These are phyloP conservation scores for Dendrocalamus sinicus DNA, from an alignment of 176 grass and related monocot genomes.

Conservation along the genomic window DNA sequence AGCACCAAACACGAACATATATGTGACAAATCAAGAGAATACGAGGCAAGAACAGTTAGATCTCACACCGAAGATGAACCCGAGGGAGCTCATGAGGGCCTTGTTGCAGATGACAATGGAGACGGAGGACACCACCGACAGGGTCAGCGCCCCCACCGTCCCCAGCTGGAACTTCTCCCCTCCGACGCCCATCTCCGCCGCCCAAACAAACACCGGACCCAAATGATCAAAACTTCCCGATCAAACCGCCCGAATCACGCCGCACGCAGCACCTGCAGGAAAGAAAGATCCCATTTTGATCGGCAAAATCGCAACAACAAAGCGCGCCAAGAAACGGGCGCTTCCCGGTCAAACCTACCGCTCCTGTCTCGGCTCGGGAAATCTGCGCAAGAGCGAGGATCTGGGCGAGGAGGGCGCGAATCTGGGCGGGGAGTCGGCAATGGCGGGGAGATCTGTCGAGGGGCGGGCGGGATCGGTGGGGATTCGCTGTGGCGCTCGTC, in stretches of 20 bases:
- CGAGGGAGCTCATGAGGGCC: slow-evolving; percentile 93
- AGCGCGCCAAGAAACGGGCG: slow-evolving; percentile 1
- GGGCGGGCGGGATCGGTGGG: slow-evolving; percentile 38
- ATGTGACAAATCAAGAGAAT: background rate
- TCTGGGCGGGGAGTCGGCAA: slow-evolving; percentile 38
- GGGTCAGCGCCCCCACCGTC: slow-evolving; percentile 86
- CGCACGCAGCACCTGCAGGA: slow-evolving; percentile 44
- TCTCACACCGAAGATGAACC: slow-evolving; percentile 93
- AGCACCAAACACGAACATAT: background rate
- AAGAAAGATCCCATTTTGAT: slow-evolving; percentile 45
- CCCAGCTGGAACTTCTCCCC: slow-evolving; percentile 90
- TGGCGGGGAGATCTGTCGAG: slow-evolving; percentile 50
- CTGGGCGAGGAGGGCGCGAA: slow-evolving; percentile 33
- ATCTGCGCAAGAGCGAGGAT: slow-evolving; percentile 28
- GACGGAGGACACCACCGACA: slow-evolving; percentile 95
- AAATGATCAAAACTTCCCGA: slow-evolving; percentile 38
- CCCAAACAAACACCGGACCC: slow-evolving; percentile 10
- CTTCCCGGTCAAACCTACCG: slow-evolving; percentile 25
- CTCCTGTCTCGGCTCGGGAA: slow-evolving; percentile 16
- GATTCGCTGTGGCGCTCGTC: slow-evolving; percentile 39
- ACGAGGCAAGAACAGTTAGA: slow-evolving; percentile 48
- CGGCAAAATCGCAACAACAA: slow-evolving; percentile 16
- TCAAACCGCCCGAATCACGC: slow-evolving; percentile 18
- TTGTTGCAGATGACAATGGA: slow-evolving; percentile 99
- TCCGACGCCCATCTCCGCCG: slow-evolving; percentile 70